phyloP scores from a whole-genome alignment of 305 asterid species.

The Fraxinus dipetala region DNA sequence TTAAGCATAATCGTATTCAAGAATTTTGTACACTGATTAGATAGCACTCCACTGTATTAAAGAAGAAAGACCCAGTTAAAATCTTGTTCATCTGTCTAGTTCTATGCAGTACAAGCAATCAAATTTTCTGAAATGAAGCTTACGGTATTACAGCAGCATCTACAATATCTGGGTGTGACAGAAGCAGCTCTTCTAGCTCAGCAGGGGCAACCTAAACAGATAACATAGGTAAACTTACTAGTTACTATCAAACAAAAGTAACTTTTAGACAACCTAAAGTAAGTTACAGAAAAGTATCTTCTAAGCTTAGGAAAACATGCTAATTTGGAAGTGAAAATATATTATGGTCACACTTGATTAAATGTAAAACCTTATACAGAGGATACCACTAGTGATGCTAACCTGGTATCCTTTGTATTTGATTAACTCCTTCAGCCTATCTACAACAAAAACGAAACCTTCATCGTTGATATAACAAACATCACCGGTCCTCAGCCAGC shows the following conservation, averaged over 20 bases:
- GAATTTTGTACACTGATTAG: neutral
- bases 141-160: constrained; percentile 64
- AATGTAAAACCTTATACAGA: neutral
- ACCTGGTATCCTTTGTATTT: constrained; percentile 69
- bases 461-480: constrained; percentile 42
- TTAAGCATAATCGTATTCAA: neutral
- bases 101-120: neutral
- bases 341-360: neutral
- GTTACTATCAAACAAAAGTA: neutral
- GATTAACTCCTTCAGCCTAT: constrained; percentile 54
- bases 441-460: constrained; percentile 49
- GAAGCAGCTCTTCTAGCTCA: constrained; percentile 58
- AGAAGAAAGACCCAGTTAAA: neutral
- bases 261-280: neutral
- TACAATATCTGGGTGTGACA: constrained; percentile 44
- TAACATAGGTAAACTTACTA: neutral
- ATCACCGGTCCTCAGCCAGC: constrained; percentile 59
- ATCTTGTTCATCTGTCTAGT: neutral
- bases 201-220: constrained; percentile 51
- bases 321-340: neutral
- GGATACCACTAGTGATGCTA: neutral
- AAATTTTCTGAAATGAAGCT: constrained; percentile 10
- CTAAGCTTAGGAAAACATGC: neutral
- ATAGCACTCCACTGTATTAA: neutral
- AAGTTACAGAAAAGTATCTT: neutral